phyloP scores from a whole-genome alignment of 1,284 basidiomycete species.

The Melampsora americana region DNA sequence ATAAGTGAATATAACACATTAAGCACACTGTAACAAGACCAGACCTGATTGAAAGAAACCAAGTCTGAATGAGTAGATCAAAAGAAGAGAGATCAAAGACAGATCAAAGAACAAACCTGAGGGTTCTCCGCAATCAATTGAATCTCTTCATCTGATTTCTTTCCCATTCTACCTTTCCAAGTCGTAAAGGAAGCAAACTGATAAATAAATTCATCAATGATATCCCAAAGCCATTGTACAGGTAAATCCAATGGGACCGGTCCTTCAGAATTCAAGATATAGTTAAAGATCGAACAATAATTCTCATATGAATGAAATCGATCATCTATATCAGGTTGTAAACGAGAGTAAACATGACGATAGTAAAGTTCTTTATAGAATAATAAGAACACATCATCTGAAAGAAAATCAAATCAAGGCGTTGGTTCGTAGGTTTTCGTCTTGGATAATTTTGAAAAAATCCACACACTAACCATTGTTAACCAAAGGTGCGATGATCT shows the following conservation, averaged over 20 bases:
- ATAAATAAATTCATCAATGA: constrained; percentile 98
- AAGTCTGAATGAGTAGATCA: background rate
- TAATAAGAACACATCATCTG: constrained; percentile 89
- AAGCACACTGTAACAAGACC: constrained; percentile 95
- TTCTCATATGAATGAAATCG: constrained; percentile 98
- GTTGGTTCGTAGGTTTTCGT: background rate
- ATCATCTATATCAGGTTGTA: constrained; percentile 92
- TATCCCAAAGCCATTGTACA: constrained; percentile 98
- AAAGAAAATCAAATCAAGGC: background rate
- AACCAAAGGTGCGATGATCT: constrained; percentile 87
- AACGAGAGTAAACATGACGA: constrained; percentile 87
- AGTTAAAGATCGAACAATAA: constrained; percentile 97
- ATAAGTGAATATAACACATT: constrained; percentile 97
- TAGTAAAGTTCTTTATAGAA: constrained; percentile 94
- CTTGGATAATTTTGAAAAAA: no score
- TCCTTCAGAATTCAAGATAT: constrained; percentile 86
- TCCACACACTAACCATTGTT: constrained; percentile 73
- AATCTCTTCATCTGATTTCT: constrained; percentile 69
- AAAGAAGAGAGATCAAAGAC: constrained; percentile 9
- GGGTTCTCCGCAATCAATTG: constrained; percentile 59
- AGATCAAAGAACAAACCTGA: constrained; percentile 30
- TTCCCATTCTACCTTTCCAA: constrained; percentile 78
- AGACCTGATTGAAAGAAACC: constrained; percentile 62
- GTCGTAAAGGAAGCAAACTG: constrained; percentile 95
- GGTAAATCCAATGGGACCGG: constrained; percentile 88